phyloP scores from a whole-genome alignment of 306 rosid genomes.

The Begonia fuchsioides region DNA sequence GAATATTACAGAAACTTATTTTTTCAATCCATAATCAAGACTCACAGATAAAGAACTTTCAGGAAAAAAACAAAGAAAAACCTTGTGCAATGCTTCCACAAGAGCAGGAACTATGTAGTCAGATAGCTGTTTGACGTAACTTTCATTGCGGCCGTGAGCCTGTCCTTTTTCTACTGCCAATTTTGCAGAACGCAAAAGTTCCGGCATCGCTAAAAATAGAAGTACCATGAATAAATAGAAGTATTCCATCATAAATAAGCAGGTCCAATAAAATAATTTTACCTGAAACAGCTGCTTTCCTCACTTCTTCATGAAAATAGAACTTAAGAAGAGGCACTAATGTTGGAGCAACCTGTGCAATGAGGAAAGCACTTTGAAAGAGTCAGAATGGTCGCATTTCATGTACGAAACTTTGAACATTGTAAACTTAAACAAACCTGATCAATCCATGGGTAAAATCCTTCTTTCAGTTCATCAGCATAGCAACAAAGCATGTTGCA shows the following conservation, averaged over 20 bases:
- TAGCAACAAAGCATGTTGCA: slow-evolving; percentile 99
- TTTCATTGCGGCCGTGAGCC: slow-evolving; percentile 79
- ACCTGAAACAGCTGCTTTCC: slow-evolving; percentile 99
- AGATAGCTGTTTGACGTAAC: slow-evolving; percentile 73
- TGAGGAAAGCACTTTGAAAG: slow-evolving; percentile 4
- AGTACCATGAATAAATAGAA: neutral
- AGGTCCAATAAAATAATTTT: slow-evolving; percentile 6
- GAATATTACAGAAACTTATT: too few relatives aligned
- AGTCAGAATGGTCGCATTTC: neutral
- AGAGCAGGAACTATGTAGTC: slow-evolving; percentile 83
- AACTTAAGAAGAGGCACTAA: slow-evolving; percentile 91
- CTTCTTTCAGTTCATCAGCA: slow-evolving; percentile 97
- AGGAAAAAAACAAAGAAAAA: slow-evolving; percentile 8
- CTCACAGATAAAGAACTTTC: neutral
- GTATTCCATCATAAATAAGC: neutral
- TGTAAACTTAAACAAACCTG: slow-evolving; percentile 34
- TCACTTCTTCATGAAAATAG: slow-evolving; percentile 95
- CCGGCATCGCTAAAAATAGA: slow-evolving; percentile 75
- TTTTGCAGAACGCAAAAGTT: slow-evolving; percentile 82
- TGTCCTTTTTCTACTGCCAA: slow-evolving; percentile 90
- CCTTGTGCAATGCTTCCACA: slow-evolving; percentile 98
- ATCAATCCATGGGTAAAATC: slow-evolving; percentile 98
- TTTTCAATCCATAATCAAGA: too few relatives aligned
- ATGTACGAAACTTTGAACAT: too few relatives aligned
- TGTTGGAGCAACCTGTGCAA: slow-evolving; percentile 77